Percentiles rank a stretch among this genome's conserved stretches.
phyloP scores from a whole-genome alignment of 1,284 basidiomycete species.

The Cryptococcus sp. region DNA sequence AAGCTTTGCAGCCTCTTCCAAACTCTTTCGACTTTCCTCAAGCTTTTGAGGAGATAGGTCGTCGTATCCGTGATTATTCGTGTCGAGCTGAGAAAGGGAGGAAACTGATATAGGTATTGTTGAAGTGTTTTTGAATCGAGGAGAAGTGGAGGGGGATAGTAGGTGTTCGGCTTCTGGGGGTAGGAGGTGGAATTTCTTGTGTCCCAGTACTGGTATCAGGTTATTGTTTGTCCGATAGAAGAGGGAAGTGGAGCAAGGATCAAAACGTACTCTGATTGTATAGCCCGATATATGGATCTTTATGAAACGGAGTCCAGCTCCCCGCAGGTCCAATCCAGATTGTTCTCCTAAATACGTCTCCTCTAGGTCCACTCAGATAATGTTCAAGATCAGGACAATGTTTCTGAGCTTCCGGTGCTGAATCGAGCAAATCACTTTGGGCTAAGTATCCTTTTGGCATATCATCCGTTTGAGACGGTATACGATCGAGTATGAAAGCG shows the following conservation, averaged over 20 bases:
- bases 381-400: slow-evolving; percentile 28
- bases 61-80: neutral
- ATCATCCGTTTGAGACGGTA: slow-evolving; percentile 23
- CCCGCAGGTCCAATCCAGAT: slow-evolving; percentile 40
- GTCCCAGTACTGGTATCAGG: slow-evolving; percentile 25
- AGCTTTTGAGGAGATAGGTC: slow-evolving; percentile 16
- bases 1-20: slow-evolving; percentile 20
- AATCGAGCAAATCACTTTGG: slow-evolving; percentile 36
- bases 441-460: slow-evolving; percentile 42
- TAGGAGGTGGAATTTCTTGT: slow-evolving; percentile 36
- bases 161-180: slow-evolving; percentile 24
- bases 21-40: slow-evolving; percentile 5
- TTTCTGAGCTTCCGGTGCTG: slow-evolving; percentile 9
- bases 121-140: slow-evolving; percentile 32
- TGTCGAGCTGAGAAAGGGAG: slow-evolving; percentile 7
- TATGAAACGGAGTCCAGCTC: slow-evolving; percentile 42
- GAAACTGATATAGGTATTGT: slow-evolving; percentile 32
- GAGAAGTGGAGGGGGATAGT: slow-evolving; percentile 20
- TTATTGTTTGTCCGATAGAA: neutral
- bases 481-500: slow-evolving; percentile 36
- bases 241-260: neutral
- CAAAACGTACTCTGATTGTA: slow-evolving; percentile 40
- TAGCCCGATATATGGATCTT: slow-evolving; percentile 42
- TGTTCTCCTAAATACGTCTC: slow-evolving; percentile 33
- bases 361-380: slow-evolving; percentile 20